A percentile compares a stretch with the other conserved stretches of the same genome.
Conservation (phyloP, 2,329 filamentous ascomycete species). For the Aureobasidium zeae region DNA sequence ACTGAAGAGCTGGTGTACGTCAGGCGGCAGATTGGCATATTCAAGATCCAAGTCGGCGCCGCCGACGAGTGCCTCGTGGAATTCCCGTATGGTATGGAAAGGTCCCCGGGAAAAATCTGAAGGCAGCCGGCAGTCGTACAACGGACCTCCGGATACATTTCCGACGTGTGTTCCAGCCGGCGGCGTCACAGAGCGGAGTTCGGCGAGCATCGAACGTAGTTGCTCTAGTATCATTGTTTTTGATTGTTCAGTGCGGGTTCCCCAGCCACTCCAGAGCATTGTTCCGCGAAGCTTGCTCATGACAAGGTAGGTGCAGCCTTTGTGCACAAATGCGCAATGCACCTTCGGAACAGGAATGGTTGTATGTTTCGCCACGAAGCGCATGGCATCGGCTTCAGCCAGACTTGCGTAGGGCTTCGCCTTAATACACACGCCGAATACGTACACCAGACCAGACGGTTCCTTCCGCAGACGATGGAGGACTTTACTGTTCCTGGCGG, state of each 20-base stretch:
- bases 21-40: too few species aligned
- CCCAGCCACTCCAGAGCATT: not conserved
- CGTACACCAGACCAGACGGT: too few species aligned
- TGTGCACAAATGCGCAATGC: conserved; percentile 36
- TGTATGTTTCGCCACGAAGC: conserved; percentile 34
- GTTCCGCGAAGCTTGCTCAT: conserved; percentile 29
- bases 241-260: not conserved
- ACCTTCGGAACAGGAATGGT: conserved; percentile 39
- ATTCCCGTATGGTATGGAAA: conserved; percentile 1
- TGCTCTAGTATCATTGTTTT: not conserved
- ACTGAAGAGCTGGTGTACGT: too few species aligned
- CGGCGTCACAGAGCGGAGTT: not conserved
- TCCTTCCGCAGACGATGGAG: too few species aligned
- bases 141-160: not conserved
- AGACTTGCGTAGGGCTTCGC: not conserved
- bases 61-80: too few species aligned
- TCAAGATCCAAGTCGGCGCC: not conserved
- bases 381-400: conserved; percentile 34
- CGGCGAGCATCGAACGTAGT: not conserved
- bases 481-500: too few species aligned
- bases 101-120: too few species aligned
- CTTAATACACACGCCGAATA: too few species aligned
- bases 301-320: conserved; percentile 35
- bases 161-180: not conserved
- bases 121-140: not conserved